Percentiles rank a stretch among this genome's conserved stretches.
Conservation (phyloP, 495 filamentous ascomycete genomes). For the Daldinia bambusicola region DNA sequence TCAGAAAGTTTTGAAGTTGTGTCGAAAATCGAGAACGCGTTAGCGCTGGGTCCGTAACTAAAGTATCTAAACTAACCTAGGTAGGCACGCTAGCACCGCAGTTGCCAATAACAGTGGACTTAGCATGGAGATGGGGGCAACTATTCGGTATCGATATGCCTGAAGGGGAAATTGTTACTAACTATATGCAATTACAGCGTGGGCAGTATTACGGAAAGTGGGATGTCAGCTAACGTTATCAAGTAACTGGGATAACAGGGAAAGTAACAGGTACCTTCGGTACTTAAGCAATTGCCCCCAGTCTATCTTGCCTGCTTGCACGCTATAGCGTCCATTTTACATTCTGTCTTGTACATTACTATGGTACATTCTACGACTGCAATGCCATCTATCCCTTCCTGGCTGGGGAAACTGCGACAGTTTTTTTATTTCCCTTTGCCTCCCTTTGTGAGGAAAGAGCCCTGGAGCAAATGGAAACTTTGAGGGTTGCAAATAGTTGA, state of each 20-base stretch:
- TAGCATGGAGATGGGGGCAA: constrained; percentile 18
- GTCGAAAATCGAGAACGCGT: constrained; percentile 47
- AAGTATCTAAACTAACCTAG: constrained; percentile 26
- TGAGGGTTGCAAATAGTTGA: constrained; percentile 14
- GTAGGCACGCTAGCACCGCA: constrained; percentile 19
- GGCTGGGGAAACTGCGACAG: constrained; percentile 32
- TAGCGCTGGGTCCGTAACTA: constrained; percentile 44
- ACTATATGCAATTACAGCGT: constrained; percentile 22
- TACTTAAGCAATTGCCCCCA: constrained; percentile 1
- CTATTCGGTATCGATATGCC: constrained; percentile 33
- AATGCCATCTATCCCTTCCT: constrained; percentile 30
- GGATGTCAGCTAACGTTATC: constrained; percentile 34
- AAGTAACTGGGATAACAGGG: constrained; percentile 3
- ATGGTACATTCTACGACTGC: not conserved
- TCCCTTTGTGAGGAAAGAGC: constrained; percentile 10
- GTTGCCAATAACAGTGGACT: constrained; percentile 27
- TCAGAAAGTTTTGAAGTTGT: constrained; percentile 46
- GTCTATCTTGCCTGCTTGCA: not conserved
- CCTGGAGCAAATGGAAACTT: constrained; percentile 22
- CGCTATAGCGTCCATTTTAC: not conserved
- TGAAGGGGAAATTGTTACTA: constrained; percentile 23
- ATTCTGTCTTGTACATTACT: constrained; percentile 5
- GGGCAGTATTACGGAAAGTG: constrained; percentile 29
- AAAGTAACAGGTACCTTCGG: constrained; percentile 22
- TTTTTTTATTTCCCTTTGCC: constrained; percentile 30